Evolutionary conservation across 2,329 filamentous ascomycete species (phyloP).

Genomic region (Diplodia corticola): DNA sequence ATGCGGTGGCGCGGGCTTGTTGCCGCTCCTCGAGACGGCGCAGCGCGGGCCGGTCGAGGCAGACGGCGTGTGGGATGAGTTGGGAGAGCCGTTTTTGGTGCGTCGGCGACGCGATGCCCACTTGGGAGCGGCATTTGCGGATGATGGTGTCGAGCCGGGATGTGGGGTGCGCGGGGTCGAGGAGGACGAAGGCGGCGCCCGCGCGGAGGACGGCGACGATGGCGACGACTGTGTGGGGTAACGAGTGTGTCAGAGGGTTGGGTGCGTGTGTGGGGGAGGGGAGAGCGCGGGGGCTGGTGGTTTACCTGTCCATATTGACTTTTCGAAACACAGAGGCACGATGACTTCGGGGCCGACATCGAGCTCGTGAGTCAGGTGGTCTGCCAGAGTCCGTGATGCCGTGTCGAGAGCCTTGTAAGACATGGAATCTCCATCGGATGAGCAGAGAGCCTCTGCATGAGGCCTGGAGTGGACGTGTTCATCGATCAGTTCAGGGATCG

Average conservation of each 20-base stretch:
- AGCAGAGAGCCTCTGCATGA: slow-evolving; percentile 16
- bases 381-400: slow-evolving; percentile 64
- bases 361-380: slow-evolving; percentile 46
- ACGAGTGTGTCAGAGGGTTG: too few relatives aligned
- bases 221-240: slow-evolving; percentile 65
- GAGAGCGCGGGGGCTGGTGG: background rate
- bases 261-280: background rate
- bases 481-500: background rate
- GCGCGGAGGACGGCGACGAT: slow-evolving; percentile 74
- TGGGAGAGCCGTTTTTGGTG: background rate
- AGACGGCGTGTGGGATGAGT: background rate
- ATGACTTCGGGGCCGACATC: slow-evolving; percentile 57
- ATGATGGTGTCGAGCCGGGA: slow-evolving; percentile 63
- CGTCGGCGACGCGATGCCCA: background rate
- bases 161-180: slow-evolving; percentile 55
- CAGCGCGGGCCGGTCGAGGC: slow-evolving; percentile 29
- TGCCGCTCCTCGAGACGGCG: slow-evolving; percentile 27
- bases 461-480: slow-evolving; percentile 27
- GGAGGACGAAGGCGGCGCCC: slow-evolving; percentile 75
- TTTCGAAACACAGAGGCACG: slow-evolving; percentile 74
- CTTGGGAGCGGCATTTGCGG: slow-evolving; percentile 51
- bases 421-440: slow-evolving; percentile 46
- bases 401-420: slow-evolving; percentile 64
- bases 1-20: background rate
- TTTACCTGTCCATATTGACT: slow-evolving; percentile 55